Evolutionary conservation across 192 early-diverging fungal species (phyloP).

Genomic region (Martensiomyces pterosporus): DNA sequence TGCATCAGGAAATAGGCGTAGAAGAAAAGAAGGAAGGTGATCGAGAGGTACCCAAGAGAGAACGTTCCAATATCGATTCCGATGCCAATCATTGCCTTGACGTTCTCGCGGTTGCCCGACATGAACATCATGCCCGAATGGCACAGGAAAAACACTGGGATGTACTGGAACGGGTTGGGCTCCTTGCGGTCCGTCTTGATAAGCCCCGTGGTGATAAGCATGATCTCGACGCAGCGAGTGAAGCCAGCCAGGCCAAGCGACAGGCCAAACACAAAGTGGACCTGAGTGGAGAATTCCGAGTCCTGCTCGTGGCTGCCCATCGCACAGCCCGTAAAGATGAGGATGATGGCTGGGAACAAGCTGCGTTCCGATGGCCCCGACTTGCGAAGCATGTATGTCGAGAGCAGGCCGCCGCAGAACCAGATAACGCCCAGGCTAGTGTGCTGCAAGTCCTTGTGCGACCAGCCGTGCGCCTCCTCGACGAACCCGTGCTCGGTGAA

Average conservation of each 20-base stretch:
- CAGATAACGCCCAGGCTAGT: constrained; percentile 67
- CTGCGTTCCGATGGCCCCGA: constrained; percentile 44
- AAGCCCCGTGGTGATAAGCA: constrained; percentile 33
- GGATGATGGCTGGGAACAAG: constrained; percentile 59
- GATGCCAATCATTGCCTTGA: constrained; percentile 38
- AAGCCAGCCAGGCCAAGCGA: constrained; percentile 56
- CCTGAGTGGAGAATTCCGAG: constrained; percentile 53
- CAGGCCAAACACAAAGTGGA: constrained; percentile 65
- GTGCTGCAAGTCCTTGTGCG: constrained; percentile 64
- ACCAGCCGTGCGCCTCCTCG: constrained; percentile 53
- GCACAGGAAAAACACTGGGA: constrained; percentile 51
- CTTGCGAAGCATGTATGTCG: constrained; percentile 50
- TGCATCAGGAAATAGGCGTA: constrained; percentile 53
- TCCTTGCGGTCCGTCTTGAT: constrained; percentile 18
- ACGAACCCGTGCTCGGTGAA: constrained; percentile 66
- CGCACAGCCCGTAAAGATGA: constrained; percentile 59
- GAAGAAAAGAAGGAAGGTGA: constrained; percentile 59
- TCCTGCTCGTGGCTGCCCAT: constrained; percentile 61
- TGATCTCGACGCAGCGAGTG: constrained; percentile 56
- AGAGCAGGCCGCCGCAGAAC: constrained; percentile 60
- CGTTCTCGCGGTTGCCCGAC: constrained; percentile 58
- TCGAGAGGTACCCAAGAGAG: constrained; percentile 53
- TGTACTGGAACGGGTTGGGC: constrained; percentile 49
- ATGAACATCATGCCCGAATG: constrained; percentile 63
- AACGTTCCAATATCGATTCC: constrained; percentile 59